Evolutionary conservation across 495 filamentous ascomycete genomes (phyloP).

Genomic region (Hypoxylon fuscum): DNA sequence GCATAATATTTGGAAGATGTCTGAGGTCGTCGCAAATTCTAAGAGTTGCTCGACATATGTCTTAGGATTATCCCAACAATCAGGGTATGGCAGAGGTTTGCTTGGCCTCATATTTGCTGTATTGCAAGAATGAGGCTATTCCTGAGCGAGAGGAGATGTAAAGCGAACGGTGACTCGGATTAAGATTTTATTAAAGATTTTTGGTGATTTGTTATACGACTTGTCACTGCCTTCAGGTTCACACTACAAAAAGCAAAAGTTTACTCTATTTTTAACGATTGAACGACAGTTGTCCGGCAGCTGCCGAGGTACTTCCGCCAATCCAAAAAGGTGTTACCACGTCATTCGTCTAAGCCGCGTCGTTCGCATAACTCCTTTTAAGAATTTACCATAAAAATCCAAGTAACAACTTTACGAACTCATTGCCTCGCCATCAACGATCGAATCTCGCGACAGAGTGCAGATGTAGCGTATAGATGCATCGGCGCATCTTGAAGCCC

Average conservation of each 20-base stretch:
- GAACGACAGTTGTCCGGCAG: conserved; percentile 8
- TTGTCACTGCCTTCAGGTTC: background rate
- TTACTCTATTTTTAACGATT: background rate
- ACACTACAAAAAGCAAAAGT: background rate
- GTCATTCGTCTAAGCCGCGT: conserved; percentile 29
- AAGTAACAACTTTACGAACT: background rate
- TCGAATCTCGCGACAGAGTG: conserved; percentile 4
- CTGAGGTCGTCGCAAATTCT: conserved; percentile 74
- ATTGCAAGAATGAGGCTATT: background rate
- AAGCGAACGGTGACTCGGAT: background rate
- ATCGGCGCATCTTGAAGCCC: conserved; percentile 40
- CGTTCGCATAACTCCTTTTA: conserved; percentile 6
- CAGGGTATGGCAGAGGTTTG: conserved; percentile 54
- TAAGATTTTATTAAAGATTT: background rate
- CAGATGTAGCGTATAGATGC: conserved; percentile 44
- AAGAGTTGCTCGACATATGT: conserved; percentile 82
- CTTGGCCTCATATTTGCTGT: conserved; percentile 46
- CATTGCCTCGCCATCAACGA: background rate
- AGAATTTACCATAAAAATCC: background rate
- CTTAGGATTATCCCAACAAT: conserved; percentile 61
- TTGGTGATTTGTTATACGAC: background rate
- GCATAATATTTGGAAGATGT: conserved; percentile 85
- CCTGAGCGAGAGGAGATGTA: conserved; percentile 14
- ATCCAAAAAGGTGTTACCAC: conserved; percentile 23
- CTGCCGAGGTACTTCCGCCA: conserved; percentile 2